Conservation (phyloP, 768 basidiomycete genomes). For the Mycena olivaceomarginata region DNA sequence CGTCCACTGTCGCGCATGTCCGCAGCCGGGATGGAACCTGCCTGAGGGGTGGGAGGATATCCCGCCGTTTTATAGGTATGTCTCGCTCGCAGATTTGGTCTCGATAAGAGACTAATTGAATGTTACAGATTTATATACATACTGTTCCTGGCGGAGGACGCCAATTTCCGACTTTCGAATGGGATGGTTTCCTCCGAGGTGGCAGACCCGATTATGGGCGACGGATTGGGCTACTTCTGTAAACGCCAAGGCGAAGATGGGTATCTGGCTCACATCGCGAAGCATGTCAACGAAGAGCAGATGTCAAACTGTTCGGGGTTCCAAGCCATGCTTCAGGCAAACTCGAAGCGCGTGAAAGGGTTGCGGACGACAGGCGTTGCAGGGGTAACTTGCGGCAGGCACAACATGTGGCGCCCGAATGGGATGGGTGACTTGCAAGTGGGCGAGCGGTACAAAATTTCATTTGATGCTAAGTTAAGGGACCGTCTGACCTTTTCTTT, state of each 20-base stretch:
- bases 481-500: no score
- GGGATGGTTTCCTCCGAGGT: not conserved
- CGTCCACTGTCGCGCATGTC: conserved; percentile 35
- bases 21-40: conserved; percentile 36
- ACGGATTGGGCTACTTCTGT: not conserved
- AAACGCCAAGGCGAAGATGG: not conserved
- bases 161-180: not conserved
- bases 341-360: no score
- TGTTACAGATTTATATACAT: not conserved
- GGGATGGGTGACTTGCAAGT: no score
- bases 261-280: not conserved
- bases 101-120: not conserved
- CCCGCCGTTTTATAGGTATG: not conserved
- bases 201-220: not conserved
- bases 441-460: no score
- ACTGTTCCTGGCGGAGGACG: not conserved
- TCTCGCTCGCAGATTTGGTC: no score
- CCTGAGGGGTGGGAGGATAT: conserved; percentile 34
- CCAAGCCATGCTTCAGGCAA: no score
- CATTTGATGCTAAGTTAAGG: no score
- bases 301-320: no score
- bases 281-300: not conserved
- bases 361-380: no score
- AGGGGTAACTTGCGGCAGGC: no score
- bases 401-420: no score